Conservation (phyloP, 108 stramenopile genomes). For the Pseudonitzschia multiseries region DNA sequence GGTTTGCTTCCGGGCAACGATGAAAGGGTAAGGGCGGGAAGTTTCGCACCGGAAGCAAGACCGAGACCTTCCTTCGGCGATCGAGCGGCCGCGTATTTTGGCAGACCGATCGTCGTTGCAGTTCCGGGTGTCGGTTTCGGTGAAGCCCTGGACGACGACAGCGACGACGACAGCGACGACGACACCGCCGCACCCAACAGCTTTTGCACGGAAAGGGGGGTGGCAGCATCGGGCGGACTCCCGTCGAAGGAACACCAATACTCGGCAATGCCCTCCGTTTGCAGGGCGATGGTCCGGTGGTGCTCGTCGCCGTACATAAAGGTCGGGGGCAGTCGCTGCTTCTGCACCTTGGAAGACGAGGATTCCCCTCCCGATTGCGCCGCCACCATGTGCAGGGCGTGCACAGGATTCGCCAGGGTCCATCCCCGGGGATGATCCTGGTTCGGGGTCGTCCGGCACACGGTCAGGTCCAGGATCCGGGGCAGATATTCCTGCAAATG, state of each 20-base stretch:
- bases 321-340: conserved; percentile 23
- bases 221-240: conserved; percentile 14
- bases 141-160: conserved; percentile 11
- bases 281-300: conserved; percentile 36
- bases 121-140: not conserved
- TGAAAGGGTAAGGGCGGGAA: no score
- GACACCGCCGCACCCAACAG: not conserved
- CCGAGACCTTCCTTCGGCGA: not conserved
- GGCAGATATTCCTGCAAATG: conserved; percentile 42
- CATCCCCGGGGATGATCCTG: conserved; percentile 21
- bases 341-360: not conserved
- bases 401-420: conserved; percentile 40
- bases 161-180: no score
- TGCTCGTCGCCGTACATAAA: conserved; percentile 54
- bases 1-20: not conserved
- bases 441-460: conserved; percentile 15
- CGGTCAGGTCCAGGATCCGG: conserved; percentile 25
- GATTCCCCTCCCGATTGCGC: conserved; percentile 30
- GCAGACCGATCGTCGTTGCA: no score
- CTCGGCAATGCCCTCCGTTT: conserved; percentile 41
- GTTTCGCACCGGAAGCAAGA: not conserved
- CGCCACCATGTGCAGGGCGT: conserved; percentile 32
- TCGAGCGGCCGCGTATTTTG: not conserved
- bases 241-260: conserved; percentile 37
- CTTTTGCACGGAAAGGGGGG: not conserved